Conservation (phyloP, 2,329 filamentous ascomycete species). For the Beauveria varroae region DNA sequence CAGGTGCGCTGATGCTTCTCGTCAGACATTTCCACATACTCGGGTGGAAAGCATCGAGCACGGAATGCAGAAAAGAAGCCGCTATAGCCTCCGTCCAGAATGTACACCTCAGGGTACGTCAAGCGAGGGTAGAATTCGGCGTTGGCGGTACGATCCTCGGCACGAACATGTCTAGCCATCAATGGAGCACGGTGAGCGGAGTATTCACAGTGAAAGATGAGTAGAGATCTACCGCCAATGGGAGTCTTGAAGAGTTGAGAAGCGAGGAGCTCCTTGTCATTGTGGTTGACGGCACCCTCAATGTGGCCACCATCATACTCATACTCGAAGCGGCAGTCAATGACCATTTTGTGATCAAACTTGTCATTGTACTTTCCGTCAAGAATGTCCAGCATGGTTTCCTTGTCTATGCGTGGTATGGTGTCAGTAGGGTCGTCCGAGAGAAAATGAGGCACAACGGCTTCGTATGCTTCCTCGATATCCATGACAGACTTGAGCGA, state of each 20-base stretch:
- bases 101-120: conserved; percentile 96
- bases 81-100: conserved; percentile 93
- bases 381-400: conserved; percentile 78
- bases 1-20: conserved; percentile 88
- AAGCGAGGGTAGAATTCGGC: conserved; percentile 78
- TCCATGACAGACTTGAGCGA: conserved; percentile 71
- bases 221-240: conserved; percentile 63
- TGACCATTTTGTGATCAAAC: conserved; percentile 76
- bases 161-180: conserved; percentile 90
- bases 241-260: conserved; percentile 66
- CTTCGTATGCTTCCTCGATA: conserved; percentile 66
- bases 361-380: conserved; percentile 72
- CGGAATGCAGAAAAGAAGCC: conserved; percentile 78
- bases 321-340: conserved; percentile 98
- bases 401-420: conserved; percentile 77
- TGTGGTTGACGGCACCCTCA: conserved; percentile 87
- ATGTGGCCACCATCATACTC: conserved; percentile 97
- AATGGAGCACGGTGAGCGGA: conserved; percentile 92
- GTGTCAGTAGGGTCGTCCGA: conserved; percentile 74
- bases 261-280: conserved; percentile 85
- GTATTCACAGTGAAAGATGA: conserved; percentile 98
- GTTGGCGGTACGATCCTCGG: conserved; percentile 80
- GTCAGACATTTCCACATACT: conserved; percentile 94
- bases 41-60: conserved; percentile 80
- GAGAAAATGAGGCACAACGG: conserved; percentile 76